Evolutionary conservation across 768 basidiomycete genomes (phyloP).

Genomic region (Pulveroboletus ravenelii): DNA sequence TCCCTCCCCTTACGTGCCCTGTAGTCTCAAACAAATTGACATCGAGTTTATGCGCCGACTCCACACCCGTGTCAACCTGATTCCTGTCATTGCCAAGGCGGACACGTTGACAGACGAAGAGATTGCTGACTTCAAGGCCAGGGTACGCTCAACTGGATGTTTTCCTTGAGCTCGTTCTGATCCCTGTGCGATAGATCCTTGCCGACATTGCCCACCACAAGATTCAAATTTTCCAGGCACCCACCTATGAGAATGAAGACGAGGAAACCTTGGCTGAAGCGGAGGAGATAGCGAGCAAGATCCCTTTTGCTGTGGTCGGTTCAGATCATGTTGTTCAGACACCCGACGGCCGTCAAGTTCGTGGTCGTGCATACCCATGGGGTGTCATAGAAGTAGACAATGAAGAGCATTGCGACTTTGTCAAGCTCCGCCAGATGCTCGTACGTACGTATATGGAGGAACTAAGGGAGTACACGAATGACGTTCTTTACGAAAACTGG

Average conservation of each 20-base stretch:
- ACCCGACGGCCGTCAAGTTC: constrained; percentile 85
- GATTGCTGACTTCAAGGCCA: constrained; percentile 85
- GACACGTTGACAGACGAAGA: constrained; percentile 98
- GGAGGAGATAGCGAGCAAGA: constrained; percentile 96
- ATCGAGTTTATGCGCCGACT: constrained; percentile 98
- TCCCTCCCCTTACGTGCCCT: neutral
- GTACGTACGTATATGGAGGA: constrained; percentile 99
- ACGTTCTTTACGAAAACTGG: constrained; percentile 97
- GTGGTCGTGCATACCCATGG: constrained; percentile 97
- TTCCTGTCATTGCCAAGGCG: constrained; percentile 97
- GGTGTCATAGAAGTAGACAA: constrained; percentile 99
- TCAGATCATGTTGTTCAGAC: constrained; percentile 80
- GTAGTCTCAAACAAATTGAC: constrained; percentile 93
- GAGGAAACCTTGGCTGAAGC: constrained; percentile 97
- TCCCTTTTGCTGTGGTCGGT: constrained; percentile 97
- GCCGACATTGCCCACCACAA: constrained; percentile 92
- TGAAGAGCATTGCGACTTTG: constrained; percentile 98
- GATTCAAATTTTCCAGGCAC: constrained; percentile 97
- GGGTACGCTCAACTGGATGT: constrained; percentile 46
- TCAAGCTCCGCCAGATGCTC: constrained; percentile 99
- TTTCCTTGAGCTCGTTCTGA: neutral
- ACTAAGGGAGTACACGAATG: constrained; percentile 93
- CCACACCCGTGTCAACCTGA: constrained; percentile 96
- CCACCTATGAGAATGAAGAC: constrained; percentile 96
- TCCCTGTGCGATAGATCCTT: constrained; percentile 56